Evolutionary conservation across 441 rosid genomes (phyloP), one percentile per base, ranked within the genome.

Genomic region (Capsella rubella): DNA sequence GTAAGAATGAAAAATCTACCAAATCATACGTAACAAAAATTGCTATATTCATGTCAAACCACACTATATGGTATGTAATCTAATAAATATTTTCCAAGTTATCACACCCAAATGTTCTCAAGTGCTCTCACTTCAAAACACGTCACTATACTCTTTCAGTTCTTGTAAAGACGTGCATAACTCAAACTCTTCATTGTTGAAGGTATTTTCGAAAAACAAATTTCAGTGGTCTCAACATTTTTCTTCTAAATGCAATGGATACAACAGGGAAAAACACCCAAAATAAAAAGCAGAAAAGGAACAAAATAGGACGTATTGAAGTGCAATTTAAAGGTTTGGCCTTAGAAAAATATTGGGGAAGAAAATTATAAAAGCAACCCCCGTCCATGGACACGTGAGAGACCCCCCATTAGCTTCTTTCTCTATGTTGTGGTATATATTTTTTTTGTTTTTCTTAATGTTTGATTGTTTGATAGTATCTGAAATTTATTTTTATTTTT

Each of bases 361-460:
- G 8, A 10, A 10, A 50, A 35, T 34, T 21, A 42, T 14, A 8
- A 50, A 65, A 64, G 66, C 45, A 77, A 66, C 42, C 54, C 34
- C 8, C 64, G 64, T 58, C 40, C 58, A 59, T 65, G 73, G n/a
- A 77, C 77, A 72, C 73, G 77, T 72, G 80, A 71, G 77, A 52
- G 25, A 21, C 25, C 25, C 73, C 21, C 72, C 73, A 52, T 35
- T 58, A 65, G 58, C 35, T 76, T 49, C 73, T 64, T 76, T 49
- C 77, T 64, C 68, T 42, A 50, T 52, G 76, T 35, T 64, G 69
- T 21, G 25, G 25, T 64, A 34, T 49, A 71, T 8, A 50, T 58
- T 71, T 40, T 65, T 40, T 21, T 21, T 21, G 18, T 42, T 71
- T 11, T 71, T 56, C 5, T 8, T 43, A n/a, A 15, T 16, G 21